A percentile compares a stretch with the other conserved stretches of the same genome.
phyloP scores from a whole-genome alignment of 2,329 filamentous ascomycete genomes.

The Beauveria sp. region DNA sequence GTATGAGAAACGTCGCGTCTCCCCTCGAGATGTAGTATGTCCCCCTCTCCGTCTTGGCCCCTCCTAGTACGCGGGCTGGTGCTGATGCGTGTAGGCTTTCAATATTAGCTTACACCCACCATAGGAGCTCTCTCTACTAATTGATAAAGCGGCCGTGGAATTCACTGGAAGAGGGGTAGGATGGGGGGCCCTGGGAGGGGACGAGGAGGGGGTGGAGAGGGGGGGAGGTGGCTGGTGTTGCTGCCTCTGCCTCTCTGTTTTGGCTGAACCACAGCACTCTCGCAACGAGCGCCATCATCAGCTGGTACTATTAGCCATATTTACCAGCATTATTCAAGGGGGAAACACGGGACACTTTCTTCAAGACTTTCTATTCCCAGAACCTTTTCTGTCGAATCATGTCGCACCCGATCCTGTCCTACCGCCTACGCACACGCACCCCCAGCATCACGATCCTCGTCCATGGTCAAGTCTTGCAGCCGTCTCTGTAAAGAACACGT shows the following conservation, averaged over 20 bases:
- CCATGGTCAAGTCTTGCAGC: neutral
- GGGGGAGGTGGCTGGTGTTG: conserved; percentile 1
- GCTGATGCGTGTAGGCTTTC: too few species aligned
- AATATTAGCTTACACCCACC: neutral
- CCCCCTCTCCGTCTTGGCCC: neutral
- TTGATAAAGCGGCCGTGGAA: neutral
- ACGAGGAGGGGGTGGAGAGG: neutral
- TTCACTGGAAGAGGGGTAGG: neutral
- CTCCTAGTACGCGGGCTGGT: neutral
- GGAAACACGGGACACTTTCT: neutral
- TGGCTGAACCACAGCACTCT: neutral
- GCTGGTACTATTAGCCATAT: neutral
- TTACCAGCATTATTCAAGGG: neutral
- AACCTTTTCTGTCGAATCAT: neutral
- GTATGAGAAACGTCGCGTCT: neutral
- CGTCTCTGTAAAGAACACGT: conserved; percentile 1
- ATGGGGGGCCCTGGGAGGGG: neutral
- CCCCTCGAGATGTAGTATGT: neutral
- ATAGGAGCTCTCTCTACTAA: neutral
- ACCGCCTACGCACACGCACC: neutral
- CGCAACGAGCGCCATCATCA: neutral
- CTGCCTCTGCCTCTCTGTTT: neutral
- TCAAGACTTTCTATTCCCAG: neutral
- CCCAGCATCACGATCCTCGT: neutral
- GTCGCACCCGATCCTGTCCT: neutral